Percentiles rank a stretch among this genome's conserved stretches.
phyloP scores from a whole-genome alignment of 1,284 basidiomycete genomes.

The Testicularia cyperi region DNA sequence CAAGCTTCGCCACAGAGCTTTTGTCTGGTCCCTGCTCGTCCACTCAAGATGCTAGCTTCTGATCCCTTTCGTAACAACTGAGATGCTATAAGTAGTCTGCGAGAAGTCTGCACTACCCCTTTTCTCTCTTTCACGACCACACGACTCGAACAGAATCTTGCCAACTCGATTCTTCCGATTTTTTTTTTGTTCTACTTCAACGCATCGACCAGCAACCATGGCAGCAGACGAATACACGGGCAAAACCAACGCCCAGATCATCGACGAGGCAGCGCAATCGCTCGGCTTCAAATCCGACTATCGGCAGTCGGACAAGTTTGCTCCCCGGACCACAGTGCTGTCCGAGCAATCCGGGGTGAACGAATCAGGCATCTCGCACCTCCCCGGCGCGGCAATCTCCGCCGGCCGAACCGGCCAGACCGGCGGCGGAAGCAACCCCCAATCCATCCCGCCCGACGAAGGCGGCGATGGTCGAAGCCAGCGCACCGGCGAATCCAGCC shows the following conservation, averaged over 20 bases:
- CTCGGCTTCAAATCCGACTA: constrained; percentile 38
- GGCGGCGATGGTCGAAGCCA: constrained; percentile 39
- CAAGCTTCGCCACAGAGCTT: too few species aligned
- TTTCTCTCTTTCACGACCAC: too few species aligned
- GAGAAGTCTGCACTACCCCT: too few species aligned
- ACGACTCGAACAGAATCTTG: too few species aligned
- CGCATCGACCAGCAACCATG: too few species aligned
- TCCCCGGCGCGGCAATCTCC: constrained; percentile 39
- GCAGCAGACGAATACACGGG: constrained; percentile 48
- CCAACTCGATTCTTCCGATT: too few species aligned
- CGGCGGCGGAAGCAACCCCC: constrained; percentile 44
- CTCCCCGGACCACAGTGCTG: constrained; percentile 39
- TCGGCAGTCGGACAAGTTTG: constrained; percentile 36
- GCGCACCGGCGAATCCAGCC: constrained; percentile 39
- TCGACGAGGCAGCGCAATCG: constrained; percentile 38
- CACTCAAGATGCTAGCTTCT: too few species aligned
- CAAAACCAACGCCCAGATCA: constrained; percentile 51
- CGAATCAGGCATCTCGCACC: constrained; percentile 38
- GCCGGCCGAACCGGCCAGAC: constrained; percentile 45
- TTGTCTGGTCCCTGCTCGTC: too few species aligned
- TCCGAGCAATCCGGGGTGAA: constrained; percentile 45
- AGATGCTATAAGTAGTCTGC: too few species aligned
- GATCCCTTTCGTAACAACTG: too few species aligned
- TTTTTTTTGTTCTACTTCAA: too few species aligned
- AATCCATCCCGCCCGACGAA: constrained; percentile 48